Conservation (phyloP, 352 stramenopile species). For the Globisporangium camurandrum region DNA sequence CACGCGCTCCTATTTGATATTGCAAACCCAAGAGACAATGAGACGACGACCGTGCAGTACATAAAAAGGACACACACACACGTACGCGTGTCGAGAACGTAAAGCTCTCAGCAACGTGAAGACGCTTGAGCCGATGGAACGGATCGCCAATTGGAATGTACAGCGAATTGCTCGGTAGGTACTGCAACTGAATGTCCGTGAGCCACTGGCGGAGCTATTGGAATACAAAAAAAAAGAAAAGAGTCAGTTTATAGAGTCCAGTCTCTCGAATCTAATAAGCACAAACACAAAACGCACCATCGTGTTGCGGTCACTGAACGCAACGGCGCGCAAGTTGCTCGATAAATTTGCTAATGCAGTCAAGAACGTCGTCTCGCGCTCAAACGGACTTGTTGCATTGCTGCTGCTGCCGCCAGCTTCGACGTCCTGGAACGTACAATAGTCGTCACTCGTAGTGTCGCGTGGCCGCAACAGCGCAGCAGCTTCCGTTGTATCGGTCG, state of each 20-base stretch:
- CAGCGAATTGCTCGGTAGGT: constrained; percentile 68
- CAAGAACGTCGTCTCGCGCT: constrained; percentile 61
- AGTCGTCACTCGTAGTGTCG: constrained; percentile 56
- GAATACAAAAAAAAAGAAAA: background rate
- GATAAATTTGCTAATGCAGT: constrained; percentile 62
- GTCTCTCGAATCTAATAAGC: background rate
- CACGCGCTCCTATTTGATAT: constrained; percentile 67
- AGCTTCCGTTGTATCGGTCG: no score
- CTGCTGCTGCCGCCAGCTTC: no score
- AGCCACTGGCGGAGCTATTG: constrained; percentile 60
- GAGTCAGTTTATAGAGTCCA: background rate
- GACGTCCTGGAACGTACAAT: constrained; percentile 55
- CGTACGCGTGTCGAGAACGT: constrained; percentile 67
- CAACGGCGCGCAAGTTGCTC: constrained; percentile 60
- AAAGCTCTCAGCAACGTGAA: constrained; percentile 77
- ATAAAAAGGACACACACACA: background rate
- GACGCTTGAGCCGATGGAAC: constrained; percentile 67
- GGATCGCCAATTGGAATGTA: constrained; percentile 74
- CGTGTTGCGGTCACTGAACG: constrained; percentile 45
- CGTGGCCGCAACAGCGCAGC: constrained; percentile 35
- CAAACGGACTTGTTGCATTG: constrained; percentile 41
- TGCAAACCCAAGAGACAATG: no score
- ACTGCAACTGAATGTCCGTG: constrained; percentile 52
- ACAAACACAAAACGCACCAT: constrained; percentile 36
- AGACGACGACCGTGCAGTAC: no score